Percentiles rank a stretch among this genome's conserved stretches.
phyloP scores from a whole-genome alignment of 2,329 filamentous ascomycete genomes.

The Sphaerulina musiva region DNA sequence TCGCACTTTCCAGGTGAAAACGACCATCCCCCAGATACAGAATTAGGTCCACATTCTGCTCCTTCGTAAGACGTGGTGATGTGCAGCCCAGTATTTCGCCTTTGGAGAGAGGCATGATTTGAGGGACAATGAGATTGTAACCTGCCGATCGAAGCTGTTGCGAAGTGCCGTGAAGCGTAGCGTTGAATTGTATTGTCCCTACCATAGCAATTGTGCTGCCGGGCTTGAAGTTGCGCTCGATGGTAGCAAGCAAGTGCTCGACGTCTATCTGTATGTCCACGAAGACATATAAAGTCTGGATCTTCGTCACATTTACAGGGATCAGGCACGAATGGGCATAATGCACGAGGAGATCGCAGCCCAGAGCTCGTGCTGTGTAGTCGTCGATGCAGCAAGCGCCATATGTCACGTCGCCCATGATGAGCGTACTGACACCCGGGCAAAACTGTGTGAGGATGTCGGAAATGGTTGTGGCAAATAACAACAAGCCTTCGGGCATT shows the following conservation, averaged over 20 bases:
- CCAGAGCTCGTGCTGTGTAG: slow-evolving; percentile 88
- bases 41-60: slow-evolving; percentile 63
- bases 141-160: slow-evolving; percentile 73
- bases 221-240: slow-evolving; percentile 78
- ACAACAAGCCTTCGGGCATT: slow-evolving; percentile 87
- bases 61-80: slow-evolving; percentile 61
- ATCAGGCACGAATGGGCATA: slow-evolving; percentile 97
- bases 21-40: slow-evolving; percentile 87
- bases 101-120: slow-evolving; percentile 86
- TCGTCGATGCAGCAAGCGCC: slow-evolving; percentile 98
- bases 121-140: slow-evolving; percentile 78
- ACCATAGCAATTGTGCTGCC: slow-evolving; percentile 88
- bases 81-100: slow-evolving; percentile 98
- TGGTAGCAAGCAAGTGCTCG: slow-evolving; percentile 72
- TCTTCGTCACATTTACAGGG: slow-evolving; percentile 91
- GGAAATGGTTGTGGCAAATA: slow-evolving; percentile 96
- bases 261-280: slow-evolving; percentile 97
- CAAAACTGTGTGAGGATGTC: slow-evolving; percentile 95
- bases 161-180: slow-evolving; percentile 81
- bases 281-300: slow-evolving; percentile 96
- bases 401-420: slow-evolving; percentile 99
- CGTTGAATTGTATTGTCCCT: slow-evolving; percentile 98
- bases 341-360: slow-evolving; percentile 89
- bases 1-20: slow-evolving; percentile 95
- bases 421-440: slow-evolving; percentile 81